phyloP scores from a whole-genome alignment of 2,329 filamentous ascomycete species.

The Talaromyces verruculosus region DNA sequence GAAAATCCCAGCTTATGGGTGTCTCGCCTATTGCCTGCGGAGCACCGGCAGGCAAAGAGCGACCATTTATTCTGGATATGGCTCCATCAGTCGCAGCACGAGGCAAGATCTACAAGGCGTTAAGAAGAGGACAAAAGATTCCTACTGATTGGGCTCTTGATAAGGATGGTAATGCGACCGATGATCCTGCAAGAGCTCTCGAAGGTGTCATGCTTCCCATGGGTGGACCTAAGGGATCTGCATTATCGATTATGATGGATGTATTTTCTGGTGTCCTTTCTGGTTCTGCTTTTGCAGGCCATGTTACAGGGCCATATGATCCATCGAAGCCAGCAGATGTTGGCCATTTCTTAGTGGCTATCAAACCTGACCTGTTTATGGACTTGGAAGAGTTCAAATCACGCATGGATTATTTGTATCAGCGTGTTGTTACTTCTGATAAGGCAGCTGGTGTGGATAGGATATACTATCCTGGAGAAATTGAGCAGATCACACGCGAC shows the following conservation, averaged over 20 bases:
- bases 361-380: slow-evolving; percentile 76
- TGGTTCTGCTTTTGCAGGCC: slow-evolving; percentile 73
- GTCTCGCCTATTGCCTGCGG: slow-evolving; percentile 74
- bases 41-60: slow-evolving; percentile 61
- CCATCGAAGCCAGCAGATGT: slow-evolving; percentile 67
- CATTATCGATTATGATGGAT: slow-evolving; percentile 80
- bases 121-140: slow-evolving; percentile 44
- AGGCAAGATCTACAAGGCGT: slow-evolving; percentile 49
- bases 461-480: slow-evolving; percentile 60
- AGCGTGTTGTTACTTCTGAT: slow-evolving; percentile 54
- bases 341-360: slow-evolving; percentile 69
- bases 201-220: slow-evolving; percentile 81
- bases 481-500: slow-evolving; percentile 53
- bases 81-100: slow-evolving; percentile 47
- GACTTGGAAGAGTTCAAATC: slow-evolving; percentile 65
- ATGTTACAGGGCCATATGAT: slow-evolving; percentile 76
- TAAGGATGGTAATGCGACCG: slow-evolving; percentile 64
- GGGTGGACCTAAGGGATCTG: slow-evolving; percentile 80
- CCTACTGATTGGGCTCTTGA: slow-evolving; percentile 70
- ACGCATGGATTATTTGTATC: slow-evolving; percentile 59
- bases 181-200: slow-evolving; percentile 69
- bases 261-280: slow-evolving; percentile 77
- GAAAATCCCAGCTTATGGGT: slow-evolving; percentile 66
- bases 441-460: slow-evolving; percentile 55
- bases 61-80: slow-evolving; percentile 59